Conservation (phyloP, 805 yeast genomes). For the Spathaspora passalidarum region DNA sequence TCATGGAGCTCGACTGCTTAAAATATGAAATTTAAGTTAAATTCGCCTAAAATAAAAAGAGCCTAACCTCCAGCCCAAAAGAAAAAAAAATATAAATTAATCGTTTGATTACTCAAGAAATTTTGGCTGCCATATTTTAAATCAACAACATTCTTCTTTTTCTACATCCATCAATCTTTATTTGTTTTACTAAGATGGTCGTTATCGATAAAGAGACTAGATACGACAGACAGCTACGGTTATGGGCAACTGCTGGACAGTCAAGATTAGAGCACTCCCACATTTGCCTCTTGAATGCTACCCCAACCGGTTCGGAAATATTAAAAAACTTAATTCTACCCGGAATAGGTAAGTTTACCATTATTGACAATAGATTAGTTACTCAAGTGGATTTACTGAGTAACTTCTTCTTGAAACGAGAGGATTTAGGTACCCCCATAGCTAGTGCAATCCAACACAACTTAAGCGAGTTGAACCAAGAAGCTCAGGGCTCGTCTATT, state of each 20-base stretch:
- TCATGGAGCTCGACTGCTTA: no score
- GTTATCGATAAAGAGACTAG: conserved; percentile 39
- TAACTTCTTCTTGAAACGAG: conserved; percentile 58
- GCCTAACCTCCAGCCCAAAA: no score
- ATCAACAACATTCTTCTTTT: neutral
- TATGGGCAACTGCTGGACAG: conserved; percentile 87
- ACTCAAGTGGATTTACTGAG: conserved; percentile 44
- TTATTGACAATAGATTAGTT: conserved; percentile 49
- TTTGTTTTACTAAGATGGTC: neutral
- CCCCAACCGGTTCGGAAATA: conserved; percentile 60
- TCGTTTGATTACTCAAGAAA: no score
- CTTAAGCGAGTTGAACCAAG: conserved; percentile 59
- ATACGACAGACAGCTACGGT: conserved; percentile 83
- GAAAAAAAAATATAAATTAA: neutral
- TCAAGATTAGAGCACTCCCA: conserved; percentile 50
- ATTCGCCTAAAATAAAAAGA: no score
- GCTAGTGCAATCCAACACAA: conserved; percentile 38
- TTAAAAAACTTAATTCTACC: conserved; percentile 79
- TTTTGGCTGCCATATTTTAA: neutral
- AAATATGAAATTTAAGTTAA: no score
- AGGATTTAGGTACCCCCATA: conserved; percentile 40
- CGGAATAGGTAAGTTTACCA: conserved; percentile 60
- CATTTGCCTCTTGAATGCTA: conserved; percentile 59
- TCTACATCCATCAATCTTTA: neutral
- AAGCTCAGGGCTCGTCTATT: conserved; percentile 40